Base-by-base conservation (phyloP, 257 asterid genomes). In the Petrea volubilis region DNA sequence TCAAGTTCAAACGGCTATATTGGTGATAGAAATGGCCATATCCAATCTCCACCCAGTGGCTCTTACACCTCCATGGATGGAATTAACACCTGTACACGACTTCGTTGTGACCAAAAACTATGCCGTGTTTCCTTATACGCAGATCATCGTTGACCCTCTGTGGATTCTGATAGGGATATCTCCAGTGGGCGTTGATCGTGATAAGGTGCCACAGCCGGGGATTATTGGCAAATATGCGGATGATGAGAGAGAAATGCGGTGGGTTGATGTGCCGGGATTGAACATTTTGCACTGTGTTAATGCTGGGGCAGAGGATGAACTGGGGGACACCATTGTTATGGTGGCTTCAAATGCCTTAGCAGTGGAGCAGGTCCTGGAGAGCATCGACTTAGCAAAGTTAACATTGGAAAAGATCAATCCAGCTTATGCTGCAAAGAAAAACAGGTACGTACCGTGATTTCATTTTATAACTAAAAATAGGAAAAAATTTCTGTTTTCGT, bases 41-140 rank as follows among this genome's bases (percentile, higher is more conserved):
- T n/a, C n/a, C n/a, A n/a, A n/a, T n/a, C n/a, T n/a, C n/a, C n/a
- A n/a, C n/a, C n/a, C n/a, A n/a, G n/a, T n/a, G n/a, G n/a, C n/a
- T n/a, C n/a, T n/a, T n/a, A n/a, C n/a, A n/a, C 7, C 70, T 84
- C 89, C 27, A 67, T 81, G 71, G 60, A 60, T n/a, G 14, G 29
- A 52, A 1, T 81, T 82, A 0, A 40, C 83, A 0, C 66, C 75
- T n/a, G 36, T 73, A 1, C 89, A 84, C 50, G 89, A 84, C 3
- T 84, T 84, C 7, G 87, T 83, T 33, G 72, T 84, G 24, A 81
- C 89, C 0, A 58, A 82, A 17, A 84, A 67, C 12, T 82, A 79
- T 41, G 83, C 85, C 0, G 74, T 84, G 9, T 81, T 81, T 8
- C 55, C 85, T 0, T 85, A 79, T 9, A 59, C 55, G 6, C 88